Percentiles rank a stretch among this genome's conserved stretches.
These are phyloP conservation scores for Metarhizium brunneum DNA, from an alignment of 2,329 filamentous ascomycete genomes.

Conservation along the genomic window DNA sequence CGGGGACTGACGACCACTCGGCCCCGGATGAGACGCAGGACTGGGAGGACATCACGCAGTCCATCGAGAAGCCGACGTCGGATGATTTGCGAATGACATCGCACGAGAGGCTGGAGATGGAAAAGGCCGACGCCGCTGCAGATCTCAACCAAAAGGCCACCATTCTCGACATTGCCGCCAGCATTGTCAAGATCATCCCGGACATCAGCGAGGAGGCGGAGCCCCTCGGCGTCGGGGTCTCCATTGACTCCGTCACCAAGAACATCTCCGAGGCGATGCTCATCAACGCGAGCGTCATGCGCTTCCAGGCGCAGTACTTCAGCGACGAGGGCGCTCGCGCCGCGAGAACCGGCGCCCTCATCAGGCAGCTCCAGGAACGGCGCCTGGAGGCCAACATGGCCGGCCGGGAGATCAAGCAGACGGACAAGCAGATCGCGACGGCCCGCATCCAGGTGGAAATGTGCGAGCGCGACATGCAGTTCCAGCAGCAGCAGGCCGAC, in stretches of 20 bases:
- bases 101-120: neutral
- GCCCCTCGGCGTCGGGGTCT: neutral
- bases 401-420: neutral
- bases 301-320: neutral
- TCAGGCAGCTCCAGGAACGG: neutral
- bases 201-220: neutral
- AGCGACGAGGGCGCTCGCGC: neutral
- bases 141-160: neutral
- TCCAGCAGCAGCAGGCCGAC: neutral
- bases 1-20: neutral
- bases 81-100: neutral
- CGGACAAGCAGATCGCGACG: neutral
- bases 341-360: neutral
- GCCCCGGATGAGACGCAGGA: neutral
- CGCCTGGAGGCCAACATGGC: neutral
- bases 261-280: neutral
- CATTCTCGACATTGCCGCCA: neutral
- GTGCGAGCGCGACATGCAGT: neutral
- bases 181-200: neutral
- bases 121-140: neutral
- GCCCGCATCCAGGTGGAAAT: neutral
- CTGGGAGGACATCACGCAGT: neutral
- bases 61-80: neutral
- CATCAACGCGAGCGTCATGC: neutral
- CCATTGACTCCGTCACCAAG: neutral